A percentile compares a stretch with the other conserved stretches of the same genome.
Evolutionary conservation across 2,329 filamentous ascomycete genomes (phyloP).

Genomic region (Grosmannia penicillata): DNA sequence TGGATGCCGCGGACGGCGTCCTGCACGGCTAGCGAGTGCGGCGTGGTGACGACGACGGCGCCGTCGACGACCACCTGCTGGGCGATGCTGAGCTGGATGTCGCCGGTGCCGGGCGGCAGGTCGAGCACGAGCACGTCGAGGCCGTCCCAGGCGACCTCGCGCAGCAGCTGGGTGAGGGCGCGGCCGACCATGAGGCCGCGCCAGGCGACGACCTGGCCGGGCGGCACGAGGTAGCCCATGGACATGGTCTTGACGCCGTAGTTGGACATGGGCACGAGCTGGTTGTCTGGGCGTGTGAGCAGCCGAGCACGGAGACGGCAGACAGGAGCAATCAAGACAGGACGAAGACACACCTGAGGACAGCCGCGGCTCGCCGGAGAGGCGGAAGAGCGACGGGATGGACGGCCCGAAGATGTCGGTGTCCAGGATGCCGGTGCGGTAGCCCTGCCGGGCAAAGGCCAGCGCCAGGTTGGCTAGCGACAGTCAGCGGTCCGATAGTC

Average conservation of each 20-base stretch:
- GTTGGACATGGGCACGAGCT: conserved; percentile 75
- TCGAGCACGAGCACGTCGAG: conserved; percentile 84
- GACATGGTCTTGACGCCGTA: conserved; percentile 98
- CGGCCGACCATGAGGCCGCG: conserved; percentile 96
- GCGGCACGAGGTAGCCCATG: conserved; percentile 82
- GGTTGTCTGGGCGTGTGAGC: conserved; percentile 36
- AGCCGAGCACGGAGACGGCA: neutral
- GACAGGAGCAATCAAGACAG: neutral
- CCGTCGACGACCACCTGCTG: conserved; percentile 87
- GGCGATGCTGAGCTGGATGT: conserved; percentile 91
- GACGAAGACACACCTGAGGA: conserved; percentile 26
- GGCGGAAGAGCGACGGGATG: conserved; percentile 75
- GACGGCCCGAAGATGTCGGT: conserved; percentile 95
- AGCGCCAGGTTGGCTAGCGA: conserved; percentile 62
- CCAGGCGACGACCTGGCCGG: conserved; percentile 80
- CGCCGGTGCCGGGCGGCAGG: conserved; percentile 84
- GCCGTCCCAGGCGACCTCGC: conserved; percentile 87
- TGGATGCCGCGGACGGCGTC: conserved; percentile 86
- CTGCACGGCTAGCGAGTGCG: conserved; percentile 81
- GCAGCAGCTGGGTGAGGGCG: conserved; percentile 84
- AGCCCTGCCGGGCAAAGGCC: conserved; percentile 67
- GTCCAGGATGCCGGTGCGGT: conserved; percentile 77
- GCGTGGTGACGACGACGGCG: conserved; percentile 79
- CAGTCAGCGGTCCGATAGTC: neutral
- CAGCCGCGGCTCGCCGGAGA: conserved; percentile 64